Conservation (phyloP, 768 basidiomycete species). For the Mycena sanguinolenta region DNA sequence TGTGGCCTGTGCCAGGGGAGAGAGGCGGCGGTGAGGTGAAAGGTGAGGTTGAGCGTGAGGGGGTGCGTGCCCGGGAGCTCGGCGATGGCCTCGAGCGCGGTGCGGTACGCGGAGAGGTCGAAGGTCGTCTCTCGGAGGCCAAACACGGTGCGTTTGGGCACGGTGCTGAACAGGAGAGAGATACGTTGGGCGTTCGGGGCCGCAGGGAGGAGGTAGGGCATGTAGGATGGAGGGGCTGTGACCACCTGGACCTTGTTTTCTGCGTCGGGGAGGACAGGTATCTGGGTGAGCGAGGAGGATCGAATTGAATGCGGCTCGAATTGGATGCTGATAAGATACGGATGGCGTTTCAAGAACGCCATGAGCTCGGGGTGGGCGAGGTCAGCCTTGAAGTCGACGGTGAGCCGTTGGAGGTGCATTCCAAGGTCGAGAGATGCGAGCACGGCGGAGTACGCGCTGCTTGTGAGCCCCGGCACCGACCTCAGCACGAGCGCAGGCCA, state of each 20-base stretch:
- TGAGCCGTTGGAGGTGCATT: neutral
- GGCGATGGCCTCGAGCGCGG: constrained; percentile 22
- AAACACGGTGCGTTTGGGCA: neutral
- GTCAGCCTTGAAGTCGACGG: neutral
- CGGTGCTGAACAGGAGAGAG: neutral
- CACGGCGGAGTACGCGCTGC: constrained; percentile 16
- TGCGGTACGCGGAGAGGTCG: constrained; percentile 20
- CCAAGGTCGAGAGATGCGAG: constrained; percentile 25
- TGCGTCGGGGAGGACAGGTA: neutral
- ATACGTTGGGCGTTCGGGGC: constrained; percentile 22
- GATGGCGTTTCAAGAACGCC: constrained; percentile 20
- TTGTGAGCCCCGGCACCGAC: constrained; percentile 3
- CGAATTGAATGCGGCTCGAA: constrained; percentile 1
- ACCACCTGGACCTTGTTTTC: constrained; percentile 13
- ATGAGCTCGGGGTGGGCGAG: constrained; percentile 20
- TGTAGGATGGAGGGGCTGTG: constrained; percentile 12
- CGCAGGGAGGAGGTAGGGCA: constrained; percentile 33
- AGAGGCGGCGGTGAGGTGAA: constrained; percentile 9
- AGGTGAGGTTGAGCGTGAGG: constrained; percentile 16
- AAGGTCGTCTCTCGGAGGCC: neutral
- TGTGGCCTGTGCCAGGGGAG: constrained; percentile 30
- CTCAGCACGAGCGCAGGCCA: constrained; percentile 9
- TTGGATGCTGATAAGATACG: neutral
- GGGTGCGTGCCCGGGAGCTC: constrained; percentile 10
- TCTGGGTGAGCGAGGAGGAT: constrained; percentile 3